Evolutionary conservation across 2,329 filamentous ascomycete genomes (phyloP), one percentile per base, ranked within the genome.

Genomic region (Fusarium protoensiforme): DNA sequence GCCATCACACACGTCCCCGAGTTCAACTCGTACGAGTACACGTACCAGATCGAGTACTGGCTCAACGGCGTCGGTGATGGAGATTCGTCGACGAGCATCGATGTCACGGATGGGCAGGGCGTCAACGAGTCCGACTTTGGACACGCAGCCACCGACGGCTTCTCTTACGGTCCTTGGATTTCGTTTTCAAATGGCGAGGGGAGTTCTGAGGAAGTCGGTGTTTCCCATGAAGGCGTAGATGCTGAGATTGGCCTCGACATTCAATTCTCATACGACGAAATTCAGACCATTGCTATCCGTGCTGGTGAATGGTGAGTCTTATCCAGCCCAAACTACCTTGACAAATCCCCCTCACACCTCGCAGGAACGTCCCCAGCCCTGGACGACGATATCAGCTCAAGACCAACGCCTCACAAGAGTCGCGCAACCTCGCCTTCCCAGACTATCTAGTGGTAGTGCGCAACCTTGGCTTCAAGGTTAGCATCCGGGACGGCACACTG

Each of bases 261-360:
- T 33, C 64, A 74, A 60, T 72, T 74, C 22, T 63, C 71, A 0
- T 74, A 74, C 2, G 72, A 74, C n/a, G 72, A 74, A 33, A 74
- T 74, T 24, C 72, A 74, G 16, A 72, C 68, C 0, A n/a, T 74
- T n/a, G 41, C 65, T 2, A 29, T 67, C 3, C 71, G 65, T 18
- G 68, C 72, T 16, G 72, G 72, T 3, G 6, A 68, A 11, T 74
- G 72, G 72, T 69, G 36, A 46, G 61, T 24, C 4, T 8, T 4
- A 14, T n/a, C 14, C 7, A 10, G 10, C 1, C 5, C 1, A n/a
- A 16, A 7, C 7, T n/a, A 10, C 18, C 7, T 43, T 43, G 13
- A 38, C 2, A 16, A 38, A 5, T 4, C 8, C 27, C 33, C 7
- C 56, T 73, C 3, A 73, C 8, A 20, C n/a, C 10, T 13, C 8